Percentiles rank a stretch among this genome's conserved stretches.
Evolutionary conservation across 495 filamentous ascomycete genomes (phyloP).

Genomic region (Astrocystis sublimbata): DNA sequence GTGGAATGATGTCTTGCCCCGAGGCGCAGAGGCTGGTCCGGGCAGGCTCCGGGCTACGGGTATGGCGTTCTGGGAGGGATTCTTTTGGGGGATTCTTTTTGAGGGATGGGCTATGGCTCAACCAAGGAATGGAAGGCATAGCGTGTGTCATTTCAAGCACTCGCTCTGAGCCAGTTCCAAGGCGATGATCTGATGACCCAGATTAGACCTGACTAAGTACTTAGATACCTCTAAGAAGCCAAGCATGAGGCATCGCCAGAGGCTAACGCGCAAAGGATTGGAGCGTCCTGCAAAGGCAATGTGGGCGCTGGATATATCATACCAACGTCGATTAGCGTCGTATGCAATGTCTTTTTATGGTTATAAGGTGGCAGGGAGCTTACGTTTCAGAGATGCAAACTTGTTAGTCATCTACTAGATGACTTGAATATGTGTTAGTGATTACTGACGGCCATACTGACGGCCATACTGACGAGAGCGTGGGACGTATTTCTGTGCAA

Average conservation of each 20-base stretch:
- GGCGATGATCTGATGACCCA: background rate
- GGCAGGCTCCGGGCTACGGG: background rate
- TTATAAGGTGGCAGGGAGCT: background rate
- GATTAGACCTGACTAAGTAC: background rate
- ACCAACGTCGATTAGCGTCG: background rate
- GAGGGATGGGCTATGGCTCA: conserved; percentile 1
- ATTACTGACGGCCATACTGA: background rate
- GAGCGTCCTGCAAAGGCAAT: conserved; percentile 16
- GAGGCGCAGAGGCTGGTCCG: conserved; percentile 1
- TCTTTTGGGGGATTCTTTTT: conserved; percentile 5
- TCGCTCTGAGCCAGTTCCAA: background rate
- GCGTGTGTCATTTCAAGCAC: background rate
- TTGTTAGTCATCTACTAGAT: background rate
- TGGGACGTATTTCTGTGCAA: conserved; percentile 3
- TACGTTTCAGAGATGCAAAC: background rate
- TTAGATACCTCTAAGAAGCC: background rate
- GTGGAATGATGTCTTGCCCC: conserved; percentile 3
- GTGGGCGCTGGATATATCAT: background rate
- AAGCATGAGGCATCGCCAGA: conserved; percentile 5
- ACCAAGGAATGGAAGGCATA: conserved; percentile 5
- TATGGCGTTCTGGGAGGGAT: background rate
- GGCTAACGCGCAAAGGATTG: conserved; percentile 11
- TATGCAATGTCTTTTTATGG: background rate
- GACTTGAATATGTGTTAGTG: background rate
- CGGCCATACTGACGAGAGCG: background rate